phyloP scores from a whole-genome alignment of 768 basidiomycete genomes.

The Hericium alpestre region DNA sequence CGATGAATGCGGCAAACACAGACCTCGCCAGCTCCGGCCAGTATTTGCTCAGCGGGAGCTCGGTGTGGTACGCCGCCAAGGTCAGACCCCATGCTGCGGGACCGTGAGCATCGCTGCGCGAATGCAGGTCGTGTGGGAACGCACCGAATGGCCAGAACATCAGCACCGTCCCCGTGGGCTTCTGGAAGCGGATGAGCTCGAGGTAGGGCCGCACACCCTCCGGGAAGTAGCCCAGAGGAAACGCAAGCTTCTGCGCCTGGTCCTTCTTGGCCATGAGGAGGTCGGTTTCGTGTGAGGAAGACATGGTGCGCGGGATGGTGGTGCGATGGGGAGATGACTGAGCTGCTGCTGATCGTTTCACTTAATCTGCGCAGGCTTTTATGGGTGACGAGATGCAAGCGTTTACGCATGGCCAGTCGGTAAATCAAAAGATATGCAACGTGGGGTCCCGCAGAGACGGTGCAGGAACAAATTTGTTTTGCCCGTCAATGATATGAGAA shows the following conservation, averaged over 20 bases:
- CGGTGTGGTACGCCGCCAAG: slow-evolving; percentile 4
- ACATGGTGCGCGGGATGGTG: not conserved
- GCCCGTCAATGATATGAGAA: not conserved
- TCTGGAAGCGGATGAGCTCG: slow-evolving; percentile 9
- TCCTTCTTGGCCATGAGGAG: not conserved
- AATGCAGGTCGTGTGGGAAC: not conserved
- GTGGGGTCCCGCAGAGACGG: not conserved
- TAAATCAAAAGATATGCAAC: not conserved
- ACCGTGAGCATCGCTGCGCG: too few species aligned
- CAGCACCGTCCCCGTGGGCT: not conserved
- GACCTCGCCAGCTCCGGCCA: not conserved
- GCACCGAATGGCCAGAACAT: slow-evolving; percentile 5
- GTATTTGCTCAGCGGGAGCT: not conserved
- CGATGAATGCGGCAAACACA: not conserved
- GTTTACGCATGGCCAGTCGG: not conserved
- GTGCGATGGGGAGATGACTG: not conserved
- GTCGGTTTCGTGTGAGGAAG: not conserved
- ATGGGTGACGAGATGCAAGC: not conserved
- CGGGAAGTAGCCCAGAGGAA: slow-evolving; percentile 12
- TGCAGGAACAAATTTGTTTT: not conserved
- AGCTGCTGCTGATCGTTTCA: too few species aligned
- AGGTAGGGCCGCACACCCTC: slow-evolving; percentile 11
- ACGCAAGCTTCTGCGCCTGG: slow-evolving; percentile 9
- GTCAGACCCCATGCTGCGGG: slow-evolving; percentile 9
- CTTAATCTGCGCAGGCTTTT: not conserved